Percentiles rank a stretch among this genome's conserved stretches.
Evolutionary conservation across 2,329 filamentous ascomycete species (phyloP).

Genomic region (Aureobasidium sp.): DNA sequence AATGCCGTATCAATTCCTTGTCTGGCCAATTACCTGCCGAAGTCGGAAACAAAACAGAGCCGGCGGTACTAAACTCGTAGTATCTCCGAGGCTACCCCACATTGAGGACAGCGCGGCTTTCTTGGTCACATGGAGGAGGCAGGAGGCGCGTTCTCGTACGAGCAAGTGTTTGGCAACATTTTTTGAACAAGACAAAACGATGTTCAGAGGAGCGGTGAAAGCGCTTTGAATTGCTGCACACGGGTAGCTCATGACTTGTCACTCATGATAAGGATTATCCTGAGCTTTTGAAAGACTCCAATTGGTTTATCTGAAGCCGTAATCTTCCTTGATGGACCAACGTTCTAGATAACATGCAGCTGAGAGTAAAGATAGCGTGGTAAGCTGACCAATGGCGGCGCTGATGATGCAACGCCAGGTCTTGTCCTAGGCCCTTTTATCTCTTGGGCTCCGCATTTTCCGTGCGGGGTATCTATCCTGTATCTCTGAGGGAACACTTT

Average conservation of each 20-base stretch:
- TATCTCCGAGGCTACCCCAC: conserved; percentile 8
- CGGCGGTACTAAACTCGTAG: background rate
- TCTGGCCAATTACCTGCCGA: background rate
- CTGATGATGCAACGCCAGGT: conserved; percentile 11
- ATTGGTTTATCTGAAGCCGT: background rate
- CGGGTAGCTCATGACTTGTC: background rate
- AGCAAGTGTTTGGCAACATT: background rate
- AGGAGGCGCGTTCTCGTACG: conserved; percentile 3
- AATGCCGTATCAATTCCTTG: background rate
- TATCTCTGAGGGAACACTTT: conserved; percentile 4
- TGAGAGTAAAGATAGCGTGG: conserved; percentile 3
- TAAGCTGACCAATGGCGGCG: conserved; percentile 8
- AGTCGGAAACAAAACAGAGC: background rate
- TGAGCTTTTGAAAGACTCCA: background rate
- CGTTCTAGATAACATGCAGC: conserved; percentile 8
- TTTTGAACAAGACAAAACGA: background rate
- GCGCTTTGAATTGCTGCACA: background rate
- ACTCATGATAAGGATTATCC: background rate
- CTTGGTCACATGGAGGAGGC: conserved; percentile 2
- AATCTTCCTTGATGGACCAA: background rate
- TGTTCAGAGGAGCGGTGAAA: background rate
- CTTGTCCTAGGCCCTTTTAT: conserved; percentile 6
- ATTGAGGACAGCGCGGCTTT: background rate
- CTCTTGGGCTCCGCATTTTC: conserved; percentile 1
- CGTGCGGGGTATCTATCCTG: conserved; percentile 9